These are phyloP conservation scores for Stereum hirsutum DNA, from an alignment of 1,284 basidiomycete genomes.

Conservation along the genomic window DNA sequence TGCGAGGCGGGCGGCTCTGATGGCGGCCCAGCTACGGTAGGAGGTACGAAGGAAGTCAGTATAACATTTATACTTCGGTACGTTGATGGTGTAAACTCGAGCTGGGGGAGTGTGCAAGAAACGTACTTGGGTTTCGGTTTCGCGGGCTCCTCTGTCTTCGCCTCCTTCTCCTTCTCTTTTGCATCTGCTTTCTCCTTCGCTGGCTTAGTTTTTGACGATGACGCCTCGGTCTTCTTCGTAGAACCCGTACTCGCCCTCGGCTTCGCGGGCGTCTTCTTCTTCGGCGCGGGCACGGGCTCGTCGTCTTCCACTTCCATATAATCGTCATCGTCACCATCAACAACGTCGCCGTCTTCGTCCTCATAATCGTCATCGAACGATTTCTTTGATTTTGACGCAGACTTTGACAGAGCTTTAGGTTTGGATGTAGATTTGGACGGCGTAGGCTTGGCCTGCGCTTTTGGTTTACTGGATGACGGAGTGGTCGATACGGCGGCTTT, in stretches of 20 bases:
- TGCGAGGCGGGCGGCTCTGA: constrained; percentile 55
- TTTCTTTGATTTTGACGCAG: constrained; percentile 10
- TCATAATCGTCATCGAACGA: constrained; percentile 3
- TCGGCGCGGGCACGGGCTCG: no score
- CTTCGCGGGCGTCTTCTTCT: constrained; percentile 18
- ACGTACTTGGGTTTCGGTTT: constrained; percentile 27
- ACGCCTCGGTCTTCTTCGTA: constrained; percentile 16
- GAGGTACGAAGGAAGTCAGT: no score
- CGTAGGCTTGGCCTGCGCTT: constrained; percentile 8
- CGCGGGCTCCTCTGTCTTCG: constrained; percentile 14
- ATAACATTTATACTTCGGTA: no score
- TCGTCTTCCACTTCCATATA: constrained; percentile 21
- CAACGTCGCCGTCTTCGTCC: constrained; percentile 4
- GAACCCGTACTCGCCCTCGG: constrained; percentile 14
- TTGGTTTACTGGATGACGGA: constrained; percentile 15
- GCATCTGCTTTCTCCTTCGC: constrained; percentile 13
- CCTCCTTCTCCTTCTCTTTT: constrained; percentile 15
- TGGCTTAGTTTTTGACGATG: constrained; percentile 12
- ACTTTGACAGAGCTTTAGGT: constrained; percentile 3
- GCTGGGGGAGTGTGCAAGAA: background rate
- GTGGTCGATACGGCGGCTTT: constrained; percentile 24
- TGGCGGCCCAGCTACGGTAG: constrained; percentile 48
- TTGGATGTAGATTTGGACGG: constrained; percentile 7
- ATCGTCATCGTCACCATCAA: constrained; percentile 15
- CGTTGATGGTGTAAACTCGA: background rate